Evolutionary conservation across 768 basidiomycete species (phyloP), one percentile per base, ranked within the genome.

Genomic region (Hortiboletus flavorubellus): DNA sequence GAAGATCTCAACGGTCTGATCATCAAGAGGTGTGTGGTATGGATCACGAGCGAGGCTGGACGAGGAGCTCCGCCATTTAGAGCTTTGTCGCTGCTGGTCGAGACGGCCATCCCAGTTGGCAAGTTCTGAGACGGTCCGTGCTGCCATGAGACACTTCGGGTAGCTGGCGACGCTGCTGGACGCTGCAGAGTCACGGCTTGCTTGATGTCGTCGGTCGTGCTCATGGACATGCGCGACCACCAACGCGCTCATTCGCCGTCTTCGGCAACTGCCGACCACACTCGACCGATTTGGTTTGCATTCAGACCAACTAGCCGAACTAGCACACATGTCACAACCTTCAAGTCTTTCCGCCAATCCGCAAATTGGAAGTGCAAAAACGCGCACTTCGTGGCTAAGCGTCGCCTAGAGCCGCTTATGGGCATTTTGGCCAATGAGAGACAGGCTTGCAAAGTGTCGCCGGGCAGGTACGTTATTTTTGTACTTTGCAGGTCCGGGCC

Each of bases 91-190:
- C 8, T 47, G 39, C 29, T 53, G 52, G 54, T 55, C 45, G 44
- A 49, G 60, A 48, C 30, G 58, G 16, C 53, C 48, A 15, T 67
- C 61, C 66, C 61, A 64, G 30, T 43, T 51, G 5, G 58, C 52
- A 31, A 54, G 46, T 15, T 67, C 59, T 41, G 64, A 53, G 21
- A 38, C 42, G 8, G 54, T 54, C 33, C 53, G 55, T 39, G 62
- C 48, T 8, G 53, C 39, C 66, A 68, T 68, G 8, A 3, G 41
- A 10, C 18, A 26, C 26, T 4, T 26, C 26, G 9, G 39, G 45
- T 18, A n/a, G 21, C 21, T n/a, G 21, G 46, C 61, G 42, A 46
- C 23, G 52, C 18, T 35, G 31, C 30, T 34, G 35, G 51, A 35
- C 26, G 30, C 1, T n/a, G 18, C 42, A 31, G 29, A 41, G 35